phyloP scores from a whole-genome alignment of 2,329 filamentous ascomycete species.

The Fusarium stilboides region DNA sequence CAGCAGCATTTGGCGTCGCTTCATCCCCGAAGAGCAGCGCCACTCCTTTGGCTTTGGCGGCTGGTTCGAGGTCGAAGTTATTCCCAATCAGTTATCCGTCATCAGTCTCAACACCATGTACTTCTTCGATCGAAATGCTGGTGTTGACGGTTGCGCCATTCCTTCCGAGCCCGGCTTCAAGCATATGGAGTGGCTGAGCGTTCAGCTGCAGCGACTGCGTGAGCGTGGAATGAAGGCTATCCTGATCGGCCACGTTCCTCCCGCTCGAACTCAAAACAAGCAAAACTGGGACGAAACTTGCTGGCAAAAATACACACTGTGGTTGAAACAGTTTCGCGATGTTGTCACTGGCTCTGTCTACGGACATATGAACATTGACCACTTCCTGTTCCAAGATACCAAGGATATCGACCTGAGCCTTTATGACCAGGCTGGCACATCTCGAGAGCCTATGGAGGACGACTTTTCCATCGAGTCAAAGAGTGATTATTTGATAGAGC shows the following conservation, averaged over 20 bases:
- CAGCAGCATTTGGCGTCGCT: slow-evolving; percentile 82
- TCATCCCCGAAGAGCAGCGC: slow-evolving; percentile 92
- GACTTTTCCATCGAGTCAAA: slow-evolving; percentile 75
- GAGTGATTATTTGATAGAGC: slow-evolving; percentile 80
- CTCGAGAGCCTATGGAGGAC: slow-evolving; percentile 58
- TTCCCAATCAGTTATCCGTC: slow-evolving; percentile 86
- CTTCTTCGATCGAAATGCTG: slow-evolving; percentile 93
- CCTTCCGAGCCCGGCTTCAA: slow-evolving; percentile 90
- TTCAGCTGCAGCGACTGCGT: slow-evolving; percentile 88
- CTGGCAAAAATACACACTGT: slow-evolving; percentile 97
- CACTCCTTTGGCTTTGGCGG: slow-evolving; percentile 94
- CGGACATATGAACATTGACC: slow-evolving; percentile 99
- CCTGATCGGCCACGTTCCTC: slow-evolving; percentile 93
- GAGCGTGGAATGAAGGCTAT: slow-evolving; percentile 93
- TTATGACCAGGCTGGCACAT: slow-evolving; percentile 46
- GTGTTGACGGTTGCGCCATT: slow-evolving; percentile 88
- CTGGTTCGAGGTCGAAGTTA: slow-evolving; percentile 95
- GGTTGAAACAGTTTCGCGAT: slow-evolving; percentile 91
- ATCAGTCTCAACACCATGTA: slow-evolving; percentile 97
- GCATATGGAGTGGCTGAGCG: slow-evolving; percentile 95
- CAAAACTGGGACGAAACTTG: slow-evolving; percentile 95
- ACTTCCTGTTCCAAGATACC: slow-evolving; percentile 93
- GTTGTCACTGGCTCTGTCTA: slow-evolving; percentile 85
- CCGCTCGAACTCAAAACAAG: slow-evolving; percentile 88
- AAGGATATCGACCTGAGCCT: slow-evolving; percentile 77